Evolutionary conservation across 495 filamentous ascomycete genomes (phyloP).

Genomic region (Apodospora peruviana): DNA sequence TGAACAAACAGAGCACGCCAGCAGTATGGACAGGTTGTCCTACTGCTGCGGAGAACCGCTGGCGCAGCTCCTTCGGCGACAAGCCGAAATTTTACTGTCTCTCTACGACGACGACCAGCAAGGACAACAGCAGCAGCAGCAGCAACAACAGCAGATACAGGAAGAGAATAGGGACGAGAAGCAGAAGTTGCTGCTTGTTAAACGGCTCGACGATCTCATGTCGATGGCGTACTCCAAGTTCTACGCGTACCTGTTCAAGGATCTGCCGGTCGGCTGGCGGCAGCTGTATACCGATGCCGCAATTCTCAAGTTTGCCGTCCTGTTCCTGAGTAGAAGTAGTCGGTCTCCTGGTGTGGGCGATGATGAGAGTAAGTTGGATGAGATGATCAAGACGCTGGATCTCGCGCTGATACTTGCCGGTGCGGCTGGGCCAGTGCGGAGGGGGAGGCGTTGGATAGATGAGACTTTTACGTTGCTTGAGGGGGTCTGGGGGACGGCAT

Average conservation of each 20-base stretch:
- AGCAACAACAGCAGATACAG: neutral
- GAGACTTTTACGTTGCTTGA: conserved; percentile 43
- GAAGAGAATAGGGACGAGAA: neutral
- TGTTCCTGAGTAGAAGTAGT: conserved; percentile 16
- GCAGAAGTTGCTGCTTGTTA: conserved; percentile 18
- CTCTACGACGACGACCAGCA: conserved; percentile 4
- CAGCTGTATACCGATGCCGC: conserved; percentile 73
- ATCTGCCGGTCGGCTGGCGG: conserved; percentile 71
- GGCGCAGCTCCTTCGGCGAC: conserved; percentile 30
- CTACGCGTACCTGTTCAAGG: conserved; percentile 68
- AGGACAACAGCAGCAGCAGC: neutral
- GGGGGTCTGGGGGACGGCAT: conserved; percentile 13
- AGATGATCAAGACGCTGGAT: conserved; percentile 64
- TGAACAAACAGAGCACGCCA: neutral
- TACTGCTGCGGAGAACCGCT: conserved; percentile 31
- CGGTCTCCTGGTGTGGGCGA: neutral
- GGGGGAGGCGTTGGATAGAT: conserved; percentile 58
- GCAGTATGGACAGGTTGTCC: too few relatives aligned
- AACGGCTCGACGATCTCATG: conserved; percentile 40
- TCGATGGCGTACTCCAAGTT: conserved; percentile 51
- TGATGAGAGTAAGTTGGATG: conserved; percentile 30
- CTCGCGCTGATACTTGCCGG: conserved; percentile 79
- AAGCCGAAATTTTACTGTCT: conserved; percentile 21
- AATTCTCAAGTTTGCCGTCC: conserved; percentile 53
- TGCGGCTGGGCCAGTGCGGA: conserved; percentile 42